Conservation (phyloP, 306 rosid genomes). For the Cicer yamashitae region DNA sequence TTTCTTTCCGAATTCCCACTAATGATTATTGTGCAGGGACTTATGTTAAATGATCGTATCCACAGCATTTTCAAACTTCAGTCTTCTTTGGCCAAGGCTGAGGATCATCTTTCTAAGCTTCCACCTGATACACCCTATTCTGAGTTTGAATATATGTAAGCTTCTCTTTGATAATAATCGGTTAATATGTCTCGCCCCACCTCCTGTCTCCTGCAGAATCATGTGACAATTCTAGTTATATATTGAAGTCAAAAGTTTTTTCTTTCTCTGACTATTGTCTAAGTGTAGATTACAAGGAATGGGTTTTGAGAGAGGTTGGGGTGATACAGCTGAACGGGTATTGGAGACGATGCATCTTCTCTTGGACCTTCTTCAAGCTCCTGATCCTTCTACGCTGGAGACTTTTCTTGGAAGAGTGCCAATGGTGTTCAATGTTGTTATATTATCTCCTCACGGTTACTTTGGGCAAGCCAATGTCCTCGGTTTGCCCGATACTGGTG, state of each 20-base stretch:
- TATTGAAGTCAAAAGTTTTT: slow-evolving; percentile 14
- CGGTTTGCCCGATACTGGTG: slow-evolving; percentile 97
- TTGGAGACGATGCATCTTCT: slow-evolving; percentile 82
- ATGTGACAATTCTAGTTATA: slow-evolving; percentile 8
- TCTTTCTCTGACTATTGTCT: slow-evolving; percentile 8
- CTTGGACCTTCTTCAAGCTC: slow-evolving; percentile 86
- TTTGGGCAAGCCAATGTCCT: slow-evolving; percentile 96
- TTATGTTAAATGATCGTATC: slow-evolving; percentile 84
- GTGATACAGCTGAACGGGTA: slow-evolving; percentile 79
- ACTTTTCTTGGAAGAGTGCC: slow-evolving; percentile 89
- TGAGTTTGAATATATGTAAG: slow-evolving; percentile 85
- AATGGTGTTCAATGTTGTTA: slow-evolving; percentile 92
- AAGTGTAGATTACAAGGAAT: slow-evolving; percentile 77
- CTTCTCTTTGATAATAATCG: slow-evolving; percentile 8
- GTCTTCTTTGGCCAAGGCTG: slow-evolving; percentile 77
- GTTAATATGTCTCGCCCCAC: not conserved
- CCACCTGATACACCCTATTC: slow-evolving; percentile 58
- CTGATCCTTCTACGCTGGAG: slow-evolving; percentile 88
- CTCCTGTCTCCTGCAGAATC: not conserved
- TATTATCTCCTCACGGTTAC: slow-evolving; percentile 90
- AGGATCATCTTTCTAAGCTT: slow-evolving; percentile 72
- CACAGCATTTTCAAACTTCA: slow-evolving; percentile 70
- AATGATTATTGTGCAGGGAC: slow-evolving; percentile 56
- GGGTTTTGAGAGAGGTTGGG: slow-evolving; percentile 97
- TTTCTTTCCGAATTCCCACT: slow-evolving; percentile 9